These are phyloP conservation scores for Xerocomus nothofagi DNA, from an alignment of 1,284 basidiomycete genomes.

Conservation along the genomic window DNA sequence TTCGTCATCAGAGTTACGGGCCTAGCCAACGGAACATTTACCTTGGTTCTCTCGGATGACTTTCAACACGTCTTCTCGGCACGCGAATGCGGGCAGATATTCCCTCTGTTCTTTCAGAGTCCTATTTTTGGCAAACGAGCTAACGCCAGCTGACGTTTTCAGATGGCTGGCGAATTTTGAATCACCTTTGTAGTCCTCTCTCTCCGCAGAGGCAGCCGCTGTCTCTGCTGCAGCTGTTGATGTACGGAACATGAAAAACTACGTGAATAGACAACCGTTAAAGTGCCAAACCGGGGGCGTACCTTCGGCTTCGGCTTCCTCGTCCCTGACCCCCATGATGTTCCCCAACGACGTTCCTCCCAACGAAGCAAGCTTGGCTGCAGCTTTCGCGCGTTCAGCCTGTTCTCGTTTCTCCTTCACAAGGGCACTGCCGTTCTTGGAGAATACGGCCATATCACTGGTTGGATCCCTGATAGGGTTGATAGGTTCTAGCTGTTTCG, in stretches of 20 bases:
- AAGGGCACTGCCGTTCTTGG: slow-evolving; percentile 91
- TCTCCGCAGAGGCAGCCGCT: slow-evolving; percentile 58
- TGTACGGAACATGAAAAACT: slow-evolving; percentile 40
- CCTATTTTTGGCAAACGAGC: slow-evolving; percentile 78
- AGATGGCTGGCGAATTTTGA: slow-evolving; percentile 96
- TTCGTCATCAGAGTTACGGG: neutral
- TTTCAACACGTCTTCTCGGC: slow-evolving; percentile 90
- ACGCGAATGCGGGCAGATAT: slow-evolving; percentile 97
- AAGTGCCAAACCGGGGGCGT: slow-evolving; percentile 38
- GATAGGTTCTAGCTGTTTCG: slow-evolving; percentile 95
- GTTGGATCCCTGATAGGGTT: slow-evolving; percentile 94
- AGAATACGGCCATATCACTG: slow-evolving; percentile 93
- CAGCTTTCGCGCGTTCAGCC: slow-evolving; percentile 92
- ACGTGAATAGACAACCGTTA: slow-evolving; percentile 62
- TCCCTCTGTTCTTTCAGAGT: slow-evolving; percentile 95
- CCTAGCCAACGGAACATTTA: slow-evolving; percentile 25
- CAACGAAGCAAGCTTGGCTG: slow-evolving; percentile 90
- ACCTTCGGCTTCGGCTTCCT: slow-evolving; percentile 87
- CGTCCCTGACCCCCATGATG: slow-evolving; percentile 96
- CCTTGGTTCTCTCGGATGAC: slow-evolving; percentile 96
- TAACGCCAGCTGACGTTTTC: slow-evolving; percentile 75
- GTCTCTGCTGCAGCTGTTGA: slow-evolving; percentile 62
- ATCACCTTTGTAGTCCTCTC: slow-evolving; percentile 86
- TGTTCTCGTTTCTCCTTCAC: slow-evolving; percentile 96
- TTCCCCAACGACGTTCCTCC: slow-evolving; percentile 95